Percentiles rank a stretch among this genome's conserved stretches.
phyloP scores from a whole-genome alignment of 345 rosid genomes.

The Lumnitzera littorea region DNA sequence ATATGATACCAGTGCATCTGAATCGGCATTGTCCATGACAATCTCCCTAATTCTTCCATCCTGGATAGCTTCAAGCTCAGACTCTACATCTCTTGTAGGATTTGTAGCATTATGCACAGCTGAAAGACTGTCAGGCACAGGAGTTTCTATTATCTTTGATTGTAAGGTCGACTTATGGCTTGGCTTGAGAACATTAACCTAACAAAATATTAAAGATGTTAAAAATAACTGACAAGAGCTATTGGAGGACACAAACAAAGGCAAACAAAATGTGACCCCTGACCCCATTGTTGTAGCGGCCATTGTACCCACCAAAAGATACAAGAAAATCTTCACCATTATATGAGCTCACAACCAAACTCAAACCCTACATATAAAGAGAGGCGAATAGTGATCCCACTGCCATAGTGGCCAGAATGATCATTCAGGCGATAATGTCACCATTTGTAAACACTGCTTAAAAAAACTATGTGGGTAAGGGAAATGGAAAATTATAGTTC shows the following conservation, averaged over 20 bases:
- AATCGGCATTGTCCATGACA: slow-evolving; percentile 59
- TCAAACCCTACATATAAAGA: slow-evolving; percentile 61
- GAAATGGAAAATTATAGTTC: neutral
- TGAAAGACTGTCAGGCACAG: slow-evolving; percentile 74
- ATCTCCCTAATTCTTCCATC: slow-evolving; percentile 90
- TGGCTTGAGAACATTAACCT: slow-evolving; percentile 92
- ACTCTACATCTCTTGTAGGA: slow-evolving; percentile 73
- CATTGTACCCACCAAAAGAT: slow-evolving; percentile 96
- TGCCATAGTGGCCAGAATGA: neutral
- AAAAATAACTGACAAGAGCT: slow-evolving; percentile 7
- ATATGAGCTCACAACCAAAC: slow-evolving; percentile 74
- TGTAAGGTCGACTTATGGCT: slow-evolving; percentile 86
- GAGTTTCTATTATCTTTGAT: slow-evolving; percentile 45
- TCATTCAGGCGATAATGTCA: too few species aligned
- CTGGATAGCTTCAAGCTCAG: slow-evolving; percentile 66
- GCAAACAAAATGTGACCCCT: slow-evolving; percentile 7
- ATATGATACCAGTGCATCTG: slow-evolving; percentile 42
- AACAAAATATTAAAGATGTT: slow-evolving; percentile 17
- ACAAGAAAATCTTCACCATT: slow-evolving; percentile 82
- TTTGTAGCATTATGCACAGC: slow-evolving; percentile 59
- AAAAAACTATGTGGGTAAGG: too few species aligned
- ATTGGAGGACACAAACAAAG: slow-evolving; percentile 1
- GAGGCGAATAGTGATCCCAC: slow-evolving; percentile 5
- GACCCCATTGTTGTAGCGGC: slow-evolving; percentile 93
- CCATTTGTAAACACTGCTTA: too few species aligned